Conservation (phyloP, 2,329 filamentous ascomycete genomes). For the Aspergillus transmontanensis region DNA sequence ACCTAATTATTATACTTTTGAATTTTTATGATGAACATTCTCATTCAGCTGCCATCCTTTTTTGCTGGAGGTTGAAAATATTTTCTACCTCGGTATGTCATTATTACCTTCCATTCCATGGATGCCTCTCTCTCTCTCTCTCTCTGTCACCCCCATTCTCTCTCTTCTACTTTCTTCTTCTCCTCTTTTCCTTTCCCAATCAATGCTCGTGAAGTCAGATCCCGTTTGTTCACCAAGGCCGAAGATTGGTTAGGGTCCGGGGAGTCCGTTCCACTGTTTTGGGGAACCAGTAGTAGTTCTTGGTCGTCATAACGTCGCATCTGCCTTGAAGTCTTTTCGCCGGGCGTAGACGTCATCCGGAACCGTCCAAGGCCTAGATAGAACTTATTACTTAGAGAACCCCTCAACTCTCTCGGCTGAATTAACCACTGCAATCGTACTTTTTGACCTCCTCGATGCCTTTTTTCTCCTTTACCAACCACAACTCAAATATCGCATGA, state of each 20-base stretch:
- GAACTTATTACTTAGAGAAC: not conserved
- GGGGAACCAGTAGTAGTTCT: not conserved
- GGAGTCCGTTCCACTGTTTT: conserved; percentile 16
- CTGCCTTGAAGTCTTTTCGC: conserved; percentile 5
- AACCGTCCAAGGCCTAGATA: conserved; percentile 16
- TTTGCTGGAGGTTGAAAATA: not conserved
- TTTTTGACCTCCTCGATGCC: not conserved
- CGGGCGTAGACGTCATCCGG: conserved; percentile 41
- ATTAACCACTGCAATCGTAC: not conserved
- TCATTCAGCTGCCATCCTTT: not conserved
- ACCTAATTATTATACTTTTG: not conserved
- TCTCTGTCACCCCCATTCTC: not conserved
- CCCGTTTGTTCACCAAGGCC: not conserved
- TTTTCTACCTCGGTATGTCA: conserved; percentile 1
- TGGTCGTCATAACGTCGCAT: conserved; percentile 28
- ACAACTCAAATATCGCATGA: conserved; percentile 1
- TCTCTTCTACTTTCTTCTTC: not conserved
- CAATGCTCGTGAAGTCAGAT: not conserved
- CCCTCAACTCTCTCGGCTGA: conserved; percentile 9
- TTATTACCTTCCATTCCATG: not conserved
- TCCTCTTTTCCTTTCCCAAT: too few relatives aligned
- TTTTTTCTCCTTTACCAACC: not conserved
- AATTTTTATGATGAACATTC: not conserved
- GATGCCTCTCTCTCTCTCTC: not conserved
- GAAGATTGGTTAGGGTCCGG: not conserved